These are phyloP conservation scores for Neospermospora avenae DNA, from an alignment of 2,329 filamentous ascomycete genomes.

Conservation along the genomic window DNA sequence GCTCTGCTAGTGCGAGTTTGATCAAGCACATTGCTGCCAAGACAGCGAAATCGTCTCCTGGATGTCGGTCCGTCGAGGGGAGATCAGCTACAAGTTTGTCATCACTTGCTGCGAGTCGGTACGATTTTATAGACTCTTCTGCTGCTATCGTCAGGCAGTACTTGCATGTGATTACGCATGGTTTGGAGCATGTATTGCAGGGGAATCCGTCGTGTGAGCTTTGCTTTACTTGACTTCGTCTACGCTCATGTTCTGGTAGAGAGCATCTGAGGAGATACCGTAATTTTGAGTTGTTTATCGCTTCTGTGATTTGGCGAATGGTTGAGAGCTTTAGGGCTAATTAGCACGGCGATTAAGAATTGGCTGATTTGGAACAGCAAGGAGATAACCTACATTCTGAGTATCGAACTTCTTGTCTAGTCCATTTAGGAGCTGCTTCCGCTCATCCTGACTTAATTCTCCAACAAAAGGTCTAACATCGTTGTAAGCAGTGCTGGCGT, in stretches of 20 bases:
- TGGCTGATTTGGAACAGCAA: not conserved
- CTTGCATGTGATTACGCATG: slow-evolving; percentile 21
- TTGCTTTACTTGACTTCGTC: slow-evolving; percentile 10
- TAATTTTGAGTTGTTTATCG: slow-evolving; percentile 31
- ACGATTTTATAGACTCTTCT: slow-evolving; percentile 21
- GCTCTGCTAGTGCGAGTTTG: slow-evolving; percentile 27
- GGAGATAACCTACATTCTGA: slow-evolving; percentile 7
- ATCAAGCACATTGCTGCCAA: slow-evolving; percentile 34
- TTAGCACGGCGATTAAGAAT: slow-evolving; percentile 2
- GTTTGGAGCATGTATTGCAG: slow-evolving; percentile 24
- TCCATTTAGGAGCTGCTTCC: slow-evolving; percentile 16
- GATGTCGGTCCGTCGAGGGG: slow-evolving; percentile 35
- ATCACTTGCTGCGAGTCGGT: slow-evolving; percentile 26
- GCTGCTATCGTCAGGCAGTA: slow-evolving; percentile 25
- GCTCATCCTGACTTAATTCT: slow-evolving; percentile 20
- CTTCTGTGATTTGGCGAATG: slow-evolving; percentile 23
- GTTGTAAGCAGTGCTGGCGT: slow-evolving; percentile 31
- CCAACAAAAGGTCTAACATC: slow-evolving; percentile 33
- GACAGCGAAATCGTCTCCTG: slow-evolving; percentile 35
- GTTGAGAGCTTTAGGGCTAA: slow-evolving; percentile 22
- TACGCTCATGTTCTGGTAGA: slow-evolving; percentile 26
- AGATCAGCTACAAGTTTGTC: slow-evolving; percentile 27
- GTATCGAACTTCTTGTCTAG: slow-evolving; percentile 6
- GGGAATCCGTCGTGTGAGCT: not conserved
- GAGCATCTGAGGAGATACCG: slow-evolving; percentile 29